A percentile compares a stretch with the other conserved stretches of the same genome.
Conservation (phyloP, 257 asterid genomes). For the Knoxia roxburghii region DNA sequence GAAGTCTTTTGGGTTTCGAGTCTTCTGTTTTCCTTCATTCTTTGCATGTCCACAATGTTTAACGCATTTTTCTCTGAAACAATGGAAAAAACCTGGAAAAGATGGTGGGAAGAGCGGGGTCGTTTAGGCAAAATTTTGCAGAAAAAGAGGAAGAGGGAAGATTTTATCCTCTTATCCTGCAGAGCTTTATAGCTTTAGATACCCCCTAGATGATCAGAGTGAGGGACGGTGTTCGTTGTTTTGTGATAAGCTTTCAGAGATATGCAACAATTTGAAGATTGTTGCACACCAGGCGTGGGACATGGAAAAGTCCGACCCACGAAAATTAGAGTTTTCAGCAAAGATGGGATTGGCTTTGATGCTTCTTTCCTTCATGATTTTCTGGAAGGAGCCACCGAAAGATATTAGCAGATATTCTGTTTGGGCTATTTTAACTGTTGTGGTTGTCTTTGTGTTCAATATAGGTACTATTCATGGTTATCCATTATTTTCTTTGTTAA, state of each 20-base stretch:
- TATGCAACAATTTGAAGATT: slow-evolving; percentile 21
- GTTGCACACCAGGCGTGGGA: slow-evolving; percentile 33
- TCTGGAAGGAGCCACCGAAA: slow-evolving; percentile 46
- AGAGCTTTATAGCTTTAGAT: slow-evolving; percentile 15
- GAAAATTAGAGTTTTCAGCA: slow-evolving; percentile 51
- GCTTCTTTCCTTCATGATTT: slow-evolving; percentile 52
- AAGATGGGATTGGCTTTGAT: slow-evolving; percentile 66
- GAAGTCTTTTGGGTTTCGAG: neutral
- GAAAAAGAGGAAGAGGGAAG: slow-evolving; percentile 28
- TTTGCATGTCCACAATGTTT: no score
- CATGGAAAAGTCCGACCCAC: slow-evolving; percentile 65
- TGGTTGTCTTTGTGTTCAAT: slow-evolving; percentile 78
- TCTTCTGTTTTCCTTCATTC: neutral
- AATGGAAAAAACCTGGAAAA: neutral
- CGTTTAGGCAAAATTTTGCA: slow-evolving; percentile 29
- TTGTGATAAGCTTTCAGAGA: slow-evolving; percentile 2
- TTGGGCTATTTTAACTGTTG: slow-evolving; percentile 74
- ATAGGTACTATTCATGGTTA: slow-evolving; percentile 37
- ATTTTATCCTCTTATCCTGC: slow-evolving; percentile 21
- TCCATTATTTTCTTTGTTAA: neutral
- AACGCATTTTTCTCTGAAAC: neutral
- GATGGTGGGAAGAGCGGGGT: slow-evolving; percentile 24
- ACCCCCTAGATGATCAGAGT: neutral
- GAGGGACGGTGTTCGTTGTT: slow-evolving; percentile 12
- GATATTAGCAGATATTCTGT: slow-evolving; percentile 52